Conservation (phyloP, 148 eudicot genomes). For the Arbutus unedo region DNA sequence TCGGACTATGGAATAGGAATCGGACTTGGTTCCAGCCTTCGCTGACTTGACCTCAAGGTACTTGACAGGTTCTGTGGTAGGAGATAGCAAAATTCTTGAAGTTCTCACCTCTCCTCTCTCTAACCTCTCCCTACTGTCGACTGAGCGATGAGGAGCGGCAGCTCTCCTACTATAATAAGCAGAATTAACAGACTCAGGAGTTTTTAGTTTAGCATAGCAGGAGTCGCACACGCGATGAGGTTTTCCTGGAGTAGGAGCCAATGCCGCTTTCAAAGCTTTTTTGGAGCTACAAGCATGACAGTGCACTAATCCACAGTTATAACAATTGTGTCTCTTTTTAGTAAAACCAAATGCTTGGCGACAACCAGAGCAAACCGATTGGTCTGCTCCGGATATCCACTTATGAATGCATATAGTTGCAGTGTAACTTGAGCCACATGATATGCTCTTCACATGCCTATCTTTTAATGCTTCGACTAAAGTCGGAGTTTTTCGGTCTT, state of each 20-base stretch:
- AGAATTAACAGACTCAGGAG: slow-evolving; percentile 32
- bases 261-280: slow-evolving; percentile 67
- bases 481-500: slow-evolving; percentile 67
- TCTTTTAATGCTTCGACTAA: slow-evolving; percentile 65
- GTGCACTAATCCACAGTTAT: slow-evolving; percentile 69
- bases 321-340: slow-evolving; percentile 68
- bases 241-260: slow-evolving; percentile 79
- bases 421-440: slow-evolving; percentile 70
- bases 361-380: slow-evolving; percentile 72
- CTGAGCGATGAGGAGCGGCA: slow-evolving; percentile 43
- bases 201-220: slow-evolving; percentile 60
- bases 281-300: slow-evolving; percentile 72
- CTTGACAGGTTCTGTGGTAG: slow-evolving; percentile 59
- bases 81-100: slow-evolving; percentile 48
- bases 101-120: slow-evolving; percentile 39
- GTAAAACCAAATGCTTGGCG: slow-evolving; percentile 79
- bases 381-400: slow-evolving; percentile 80
- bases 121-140: slow-evolving; percentile 38
- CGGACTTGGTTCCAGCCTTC: slow-evolving; percentile 36
- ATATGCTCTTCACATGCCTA: slow-evolving; percentile 57
- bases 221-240: slow-evolving; percentile 86
- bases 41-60: slow-evolving; percentile 66
- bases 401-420: slow-evolving; percentile 71
- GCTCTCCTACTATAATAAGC: slow-evolving; percentile 30
- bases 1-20: slow-evolving; percentile 54